These are phyloP conservation scores for Fusarium neocosmosporiellum DNA, from an alignment of 2,329 filamentous ascomycete species.

Conservation along the genomic window DNA sequence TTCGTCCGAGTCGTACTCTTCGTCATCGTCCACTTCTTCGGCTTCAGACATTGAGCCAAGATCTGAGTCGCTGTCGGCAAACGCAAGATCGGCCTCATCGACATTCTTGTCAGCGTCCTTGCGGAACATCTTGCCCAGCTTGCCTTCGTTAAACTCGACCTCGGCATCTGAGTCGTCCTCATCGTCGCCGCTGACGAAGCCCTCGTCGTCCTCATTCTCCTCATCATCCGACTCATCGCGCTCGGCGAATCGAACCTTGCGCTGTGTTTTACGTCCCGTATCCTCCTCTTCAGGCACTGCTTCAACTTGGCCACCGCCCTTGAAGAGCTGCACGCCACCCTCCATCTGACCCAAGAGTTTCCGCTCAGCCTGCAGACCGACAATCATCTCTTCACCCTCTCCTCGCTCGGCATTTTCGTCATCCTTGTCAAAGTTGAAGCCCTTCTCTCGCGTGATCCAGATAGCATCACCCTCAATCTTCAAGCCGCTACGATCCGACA, in stretches of 20 bases:
- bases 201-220: slow-evolving; percentile 62
- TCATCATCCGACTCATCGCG: slow-evolving; percentile 70
- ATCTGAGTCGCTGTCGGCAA: slow-evolving; percentile 97
- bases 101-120: slow-evolving; percentile 62
- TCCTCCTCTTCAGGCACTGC: slow-evolving; percentile 65
- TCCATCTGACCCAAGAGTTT: slow-evolving; percentile 85
- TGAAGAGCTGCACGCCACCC: slow-evolving; percentile 86
- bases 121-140: slow-evolving; percentile 70
- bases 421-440: slow-evolving; percentile 79
- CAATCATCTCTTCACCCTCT: slow-evolving; percentile 94
- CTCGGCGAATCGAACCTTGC: slow-evolving; percentile 68
- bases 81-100: slow-evolving; percentile 79
- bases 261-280: slow-evolving; percentile 68
- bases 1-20: slow-evolving; percentile 70
- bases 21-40: slow-evolving; percentile 58
- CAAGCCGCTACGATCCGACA: slow-evolving; percentile 96
- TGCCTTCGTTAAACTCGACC: slow-evolving; percentile 68
- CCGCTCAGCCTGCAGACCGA: slow-evolving; percentile 86
- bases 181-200: slow-evolving; percentile 65
- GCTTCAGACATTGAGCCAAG: slow-evolving; percentile 82
- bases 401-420: slow-evolving; percentile 79
- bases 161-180: slow-evolving; percentile 64
- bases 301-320: slow-evolving; percentile 76
- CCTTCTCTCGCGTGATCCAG: slow-evolving; percentile 80
- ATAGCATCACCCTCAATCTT: slow-evolving; percentile 98